Conservation (phyloP, 1,284 basidiomycete genomes). For the Tilletiaria anomala region DNA sequence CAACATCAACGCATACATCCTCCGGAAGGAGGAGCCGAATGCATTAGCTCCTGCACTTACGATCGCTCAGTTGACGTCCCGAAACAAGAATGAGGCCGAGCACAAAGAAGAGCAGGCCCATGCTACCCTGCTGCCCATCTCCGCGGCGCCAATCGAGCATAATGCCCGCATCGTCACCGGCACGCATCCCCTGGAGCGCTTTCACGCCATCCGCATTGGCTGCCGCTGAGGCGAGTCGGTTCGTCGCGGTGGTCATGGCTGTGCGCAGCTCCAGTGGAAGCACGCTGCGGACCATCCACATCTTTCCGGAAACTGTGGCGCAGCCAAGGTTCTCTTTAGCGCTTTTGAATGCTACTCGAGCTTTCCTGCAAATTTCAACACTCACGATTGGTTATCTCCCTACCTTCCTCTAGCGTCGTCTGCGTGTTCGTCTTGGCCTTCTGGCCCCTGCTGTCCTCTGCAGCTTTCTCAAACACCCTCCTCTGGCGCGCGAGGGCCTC, state of each 20-base stretch:
- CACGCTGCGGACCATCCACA: slow-evolving; percentile 8
- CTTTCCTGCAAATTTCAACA: too few species aligned
- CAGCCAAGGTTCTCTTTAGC: too few species aligned
- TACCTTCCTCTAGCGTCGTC: too few species aligned
- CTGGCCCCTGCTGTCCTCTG: too few species aligned
- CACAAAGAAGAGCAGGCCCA: slow-evolving; percentile 33
- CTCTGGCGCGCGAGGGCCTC: slow-evolving; percentile 8
- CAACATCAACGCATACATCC: not conserved
- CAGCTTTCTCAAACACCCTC: slow-evolving; percentile 1
- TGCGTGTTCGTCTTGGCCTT: too few species aligned
- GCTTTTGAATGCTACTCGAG: too few species aligned
- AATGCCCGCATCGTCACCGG: not conserved
- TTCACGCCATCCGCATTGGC: not conserved
- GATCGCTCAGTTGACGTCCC: slow-evolving; percentile 30
- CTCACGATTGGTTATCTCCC: too few species aligned
- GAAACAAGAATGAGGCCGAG: slow-evolving; percentile 37
- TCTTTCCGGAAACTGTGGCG: not conserved
- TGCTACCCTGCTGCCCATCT: slow-evolving; percentile 19
- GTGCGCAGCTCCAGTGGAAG: slow-evolving; percentile 6
- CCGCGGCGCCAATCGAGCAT: slow-evolving; percentile 16
- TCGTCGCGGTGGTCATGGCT: not conserved
- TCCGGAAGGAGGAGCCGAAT: not conserved
- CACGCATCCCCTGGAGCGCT: not conserved
- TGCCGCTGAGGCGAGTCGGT: not conserved
- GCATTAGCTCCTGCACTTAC: slow-evolving; percentile 10